Conservation (phyloP, 371 early-diverging fungal genomes). For the Mucor circinelloides region DNA sequence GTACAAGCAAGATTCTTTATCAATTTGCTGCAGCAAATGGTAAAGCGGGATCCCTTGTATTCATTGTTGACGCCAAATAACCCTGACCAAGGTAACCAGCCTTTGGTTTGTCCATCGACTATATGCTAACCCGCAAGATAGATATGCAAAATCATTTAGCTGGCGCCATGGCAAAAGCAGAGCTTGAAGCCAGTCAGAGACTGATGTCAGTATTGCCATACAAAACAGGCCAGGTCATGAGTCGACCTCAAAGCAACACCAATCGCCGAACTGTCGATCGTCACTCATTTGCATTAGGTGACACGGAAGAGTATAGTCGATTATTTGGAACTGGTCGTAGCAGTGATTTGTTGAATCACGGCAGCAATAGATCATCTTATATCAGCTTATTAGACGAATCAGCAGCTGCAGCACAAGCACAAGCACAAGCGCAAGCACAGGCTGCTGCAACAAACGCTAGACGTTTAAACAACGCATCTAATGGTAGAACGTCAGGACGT, state of each 20-base stretch:
- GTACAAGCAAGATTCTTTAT: conserved; percentile 91
- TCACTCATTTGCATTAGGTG: conserved; percentile 73
- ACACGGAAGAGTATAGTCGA: conserved; percentile 59
- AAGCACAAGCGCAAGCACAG: background rate
- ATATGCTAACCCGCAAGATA: conserved; percentile 4
- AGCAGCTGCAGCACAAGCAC: background rate
- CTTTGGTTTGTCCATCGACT: background rate
- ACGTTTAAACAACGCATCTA: conserved; percentile 5
- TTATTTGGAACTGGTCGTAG: conserved; percentile 41
- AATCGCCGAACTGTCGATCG: conserved; percentile 65
- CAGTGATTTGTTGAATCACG: conserved; percentile 4
- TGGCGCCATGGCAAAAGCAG: conserved; percentile 64
- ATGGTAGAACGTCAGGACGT: conserved; percentile 22
- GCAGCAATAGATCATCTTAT: conserved; percentile 1
- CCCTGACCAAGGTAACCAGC: conserved; percentile 57
- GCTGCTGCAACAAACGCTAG: background rate
- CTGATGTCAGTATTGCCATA: conserved; percentile 56
- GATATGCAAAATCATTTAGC: conserved; percentile 63
- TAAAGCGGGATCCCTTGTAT: conserved; percentile 69
- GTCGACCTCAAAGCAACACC: conserved; percentile 45
- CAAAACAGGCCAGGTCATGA: conserved; percentile 54
- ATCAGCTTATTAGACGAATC: conserved; percentile 20
- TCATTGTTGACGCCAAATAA: conserved; percentile 65
- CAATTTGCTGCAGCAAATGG: conserved; percentile 88
- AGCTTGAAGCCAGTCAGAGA: conserved; percentile 63